A percentile compares a stretch with the other conserved stretches of the same genome.
Conservation (phyloP, 2,329 filamentous ascomycete species). For the Xylaria sp. region DNA sequence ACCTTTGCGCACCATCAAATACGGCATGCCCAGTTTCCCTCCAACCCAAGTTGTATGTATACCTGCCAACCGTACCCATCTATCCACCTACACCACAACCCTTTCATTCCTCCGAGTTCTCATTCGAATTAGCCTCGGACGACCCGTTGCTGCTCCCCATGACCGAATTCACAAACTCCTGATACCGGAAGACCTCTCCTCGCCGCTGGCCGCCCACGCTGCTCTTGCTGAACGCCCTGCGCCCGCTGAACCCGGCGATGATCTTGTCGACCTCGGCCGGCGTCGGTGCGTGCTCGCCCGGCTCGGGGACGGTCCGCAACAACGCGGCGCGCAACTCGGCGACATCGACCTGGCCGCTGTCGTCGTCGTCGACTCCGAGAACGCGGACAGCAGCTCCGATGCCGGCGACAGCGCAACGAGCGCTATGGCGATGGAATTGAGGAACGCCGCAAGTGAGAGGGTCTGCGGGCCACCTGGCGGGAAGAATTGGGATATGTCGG, state of each 20-base stretch:
- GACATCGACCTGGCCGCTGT: constrained; percentile 90
- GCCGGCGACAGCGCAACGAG: constrained; percentile 77
- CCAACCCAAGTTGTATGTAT: not conserved
- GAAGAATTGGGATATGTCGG: constrained; percentile 82
- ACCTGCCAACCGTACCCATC: constrained; percentile 24
- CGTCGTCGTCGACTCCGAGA: constrained; percentile 93
- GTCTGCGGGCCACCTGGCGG: constrained; percentile 72
- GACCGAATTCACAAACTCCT: constrained; percentile 82
- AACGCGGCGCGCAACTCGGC: constrained; percentile 82
- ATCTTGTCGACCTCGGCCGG: constrained; percentile 83
- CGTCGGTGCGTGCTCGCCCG: constrained; percentile 68
- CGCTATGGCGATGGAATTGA: constrained; percentile 79
- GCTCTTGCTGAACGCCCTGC: constrained; percentile 78
- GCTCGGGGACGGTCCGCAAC: constrained; percentile 79
- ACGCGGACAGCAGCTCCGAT: constrained; percentile 83
- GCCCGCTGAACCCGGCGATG: constrained; percentile 83
- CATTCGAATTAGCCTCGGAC: constrained; percentile 12
- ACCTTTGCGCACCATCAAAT: not conserved
- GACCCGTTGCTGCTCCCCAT: constrained; percentile 57
- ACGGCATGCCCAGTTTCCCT: not conserved
- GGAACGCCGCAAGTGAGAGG: constrained; percentile 83
- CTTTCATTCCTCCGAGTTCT: constrained; percentile 38
- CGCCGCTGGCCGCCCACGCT: constrained; percentile 56
- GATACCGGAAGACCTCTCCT: constrained; percentile 91
- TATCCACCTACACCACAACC: too few relatives aligned